Evolutionary conservation across 495 filamentous ascomycete genomes (phyloP), one percentile per base, ranked within the genome.

Genomic region (Daldinia vernicosa): DNA sequence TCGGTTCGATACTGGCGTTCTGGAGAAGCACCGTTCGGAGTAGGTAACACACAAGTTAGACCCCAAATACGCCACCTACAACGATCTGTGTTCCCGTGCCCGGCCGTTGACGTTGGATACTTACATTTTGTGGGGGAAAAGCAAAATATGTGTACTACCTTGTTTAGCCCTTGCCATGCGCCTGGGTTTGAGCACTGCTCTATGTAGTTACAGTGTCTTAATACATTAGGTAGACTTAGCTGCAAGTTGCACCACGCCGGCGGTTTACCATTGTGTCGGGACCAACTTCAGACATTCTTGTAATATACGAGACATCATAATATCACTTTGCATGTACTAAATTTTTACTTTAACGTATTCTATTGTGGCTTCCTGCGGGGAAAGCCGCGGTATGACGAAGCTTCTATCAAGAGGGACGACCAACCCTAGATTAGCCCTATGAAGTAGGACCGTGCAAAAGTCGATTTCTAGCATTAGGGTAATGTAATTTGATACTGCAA

Each of bases 271-370:
- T 27, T n/a, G 14, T 26, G 54, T 35, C 19, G 50, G 47, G 43
- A 19, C 63, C 12, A 26, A 50, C 17, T 55, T 11, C 17, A 54
- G 15, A 12, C 24, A 45, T 58, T 33, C 28, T 32, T 32, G 51
- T 63, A 43, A n/a, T 17, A 54, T 22, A 6, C 12, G 14, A 30
- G 40, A 47, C 53, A 60, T 4, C 2, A 59, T 59, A 17, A 37
- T 17, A 60, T 60, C 33, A 58, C 33, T 9, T n/a, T 63, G 43
- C 45, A 57, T 37, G 28, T 30, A 39, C 3, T 17, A 26, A 17
- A 55, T 45, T 24, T 66, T 45, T 30, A 32, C 35, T 22, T 71
- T 35, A 54, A 67, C 54, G 32, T 59, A 71, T 67, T 67, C 40
- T 62, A 66, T 66, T 66, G 15, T 14, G 61, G 47, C 30, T 59